A percentile compares a stretch with the other conserved stretches of the same genome.
These are phyloP conservation scores for Calonectria naviculata DNA, from an alignment of 2,329 filamentous ascomycete genomes.

Conservation along the genomic window DNA sequence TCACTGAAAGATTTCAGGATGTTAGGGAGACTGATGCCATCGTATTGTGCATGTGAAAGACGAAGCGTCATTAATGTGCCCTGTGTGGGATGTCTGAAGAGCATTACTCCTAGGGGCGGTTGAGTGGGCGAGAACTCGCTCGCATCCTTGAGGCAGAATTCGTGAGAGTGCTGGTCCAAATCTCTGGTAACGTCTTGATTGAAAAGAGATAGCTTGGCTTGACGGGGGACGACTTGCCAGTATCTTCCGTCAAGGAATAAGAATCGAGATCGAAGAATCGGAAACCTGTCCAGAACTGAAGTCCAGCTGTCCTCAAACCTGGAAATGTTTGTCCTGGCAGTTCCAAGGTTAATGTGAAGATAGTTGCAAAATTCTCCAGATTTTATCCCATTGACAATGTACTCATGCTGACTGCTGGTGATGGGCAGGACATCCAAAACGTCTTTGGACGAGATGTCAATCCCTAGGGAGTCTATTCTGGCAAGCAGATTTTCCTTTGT, in stretches of 20 bases:
- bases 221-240: conserved; percentile 33
- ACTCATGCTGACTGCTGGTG: conserved; percentile 26
- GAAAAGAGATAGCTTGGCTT: conserved; percentile 12
- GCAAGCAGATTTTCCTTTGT: conserved; percentile 13
- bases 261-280: conserved; percentile 37
- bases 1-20: conserved; percentile 42
- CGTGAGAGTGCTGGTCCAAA: conserved; percentile 20
- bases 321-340: conserved; percentile 18
- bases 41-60: conserved; percentile 62
- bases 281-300: conserved; percentile 23
- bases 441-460: background rate
- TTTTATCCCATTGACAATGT: conserved; percentile 1
- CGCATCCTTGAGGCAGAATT: conserved; percentile 21
- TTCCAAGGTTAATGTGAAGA: conserved; percentile 33
- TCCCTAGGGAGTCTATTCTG: conserved; percentile 5
- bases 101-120: conserved; percentile 26
- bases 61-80: conserved; percentile 33
- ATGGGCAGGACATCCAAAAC: conserved; percentile 28
- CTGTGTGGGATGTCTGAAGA: conserved; percentile 27
- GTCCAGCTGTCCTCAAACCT: conserved; percentile 29
- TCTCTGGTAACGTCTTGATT: conserved; percentile 17
- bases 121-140: background rate
- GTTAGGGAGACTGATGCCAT: conserved; percentile 55
- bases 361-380: conserved; percentile 33
- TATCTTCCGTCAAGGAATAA: conserved; percentile 21